Percentiles rank a stretch among this genome's conserved stretches.
phyloP scores from a whole-genome alignment of 2,329 filamentous ascomycete genomes.

The Neurospora sp. region DNA sequence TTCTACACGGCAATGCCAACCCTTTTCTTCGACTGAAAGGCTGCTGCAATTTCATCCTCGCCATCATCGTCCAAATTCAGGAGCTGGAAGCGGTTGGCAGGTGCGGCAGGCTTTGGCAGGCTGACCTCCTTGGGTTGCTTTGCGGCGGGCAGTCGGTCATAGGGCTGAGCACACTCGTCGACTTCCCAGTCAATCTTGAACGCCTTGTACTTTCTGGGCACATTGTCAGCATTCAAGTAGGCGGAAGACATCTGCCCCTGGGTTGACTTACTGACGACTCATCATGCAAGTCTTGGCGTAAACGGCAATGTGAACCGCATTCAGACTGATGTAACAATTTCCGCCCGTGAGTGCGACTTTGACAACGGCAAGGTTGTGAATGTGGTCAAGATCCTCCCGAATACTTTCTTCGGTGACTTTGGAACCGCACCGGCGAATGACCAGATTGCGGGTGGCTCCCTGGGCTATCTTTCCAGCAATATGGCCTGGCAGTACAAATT shows the following conservation, averaged over 20 bases:
- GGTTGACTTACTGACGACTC: constrained; percentile 38
- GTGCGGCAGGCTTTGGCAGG: constrained; percentile 25
- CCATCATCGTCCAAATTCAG: constrained; percentile 40
- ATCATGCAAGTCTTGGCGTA: constrained; percentile 73
- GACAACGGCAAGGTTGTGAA: constrained; percentile 67
- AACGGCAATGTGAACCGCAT: constrained; percentile 65
- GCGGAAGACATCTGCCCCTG: constrained; percentile 1
- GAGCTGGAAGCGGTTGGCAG: constrained; percentile 52
- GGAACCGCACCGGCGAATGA: constrained; percentile 50
- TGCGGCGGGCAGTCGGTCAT: constrained; percentile 25
- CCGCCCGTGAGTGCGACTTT: constrained; percentile 47
- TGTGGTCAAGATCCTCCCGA: constrained; percentile 68
- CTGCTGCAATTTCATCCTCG: constrained; percentile 26
- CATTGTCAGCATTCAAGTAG: constrained; percentile 3
- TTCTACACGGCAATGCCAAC: constrained; percentile 20
- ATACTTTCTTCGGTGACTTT: constrained; percentile 54
- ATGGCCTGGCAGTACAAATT: constrained; percentile 55
- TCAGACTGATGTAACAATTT: constrained; percentile 61
- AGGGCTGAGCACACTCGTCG: constrained; percentile 61
- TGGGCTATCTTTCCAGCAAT: constrained; percentile 51
- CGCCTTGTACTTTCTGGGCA: constrained; percentile 53
- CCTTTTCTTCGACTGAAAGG: constrained; percentile 15
- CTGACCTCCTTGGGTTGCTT: constrained; percentile 18
- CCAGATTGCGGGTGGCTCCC: constrained; percentile 64
- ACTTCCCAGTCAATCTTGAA: constrained; percentile 59